Percentiles rank a stretch among this genome's conserved stretches.
phyloP scores from a whole-genome alignment of 176 grass and related monocot species.

The Oryza punctata region DNA sequence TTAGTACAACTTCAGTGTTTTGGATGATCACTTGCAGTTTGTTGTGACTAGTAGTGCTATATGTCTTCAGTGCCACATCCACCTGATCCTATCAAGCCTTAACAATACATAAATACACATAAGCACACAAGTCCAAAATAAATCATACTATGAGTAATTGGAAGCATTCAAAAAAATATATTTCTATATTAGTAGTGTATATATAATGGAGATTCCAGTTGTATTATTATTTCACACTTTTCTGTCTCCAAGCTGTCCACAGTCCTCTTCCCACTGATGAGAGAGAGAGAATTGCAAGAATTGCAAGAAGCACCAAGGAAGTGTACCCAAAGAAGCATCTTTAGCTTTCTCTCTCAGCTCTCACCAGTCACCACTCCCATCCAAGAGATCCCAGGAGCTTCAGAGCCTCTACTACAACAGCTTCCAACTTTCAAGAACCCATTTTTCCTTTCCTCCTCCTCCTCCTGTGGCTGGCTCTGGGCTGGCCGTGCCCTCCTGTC shows the following conservation, averaged over 20 bases:
- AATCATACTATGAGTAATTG: neutral
- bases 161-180: neutral
- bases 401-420: neutral
- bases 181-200: neutral
- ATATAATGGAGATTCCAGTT: constrained; percentile 40
- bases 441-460: neutral
- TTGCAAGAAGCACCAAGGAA: constrained; percentile 30
- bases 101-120: neutral
- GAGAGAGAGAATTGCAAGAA: neutral
- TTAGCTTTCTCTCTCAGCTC: neutral
- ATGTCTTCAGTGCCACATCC: neutral
- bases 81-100: constrained; percentile 6
- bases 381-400: neutral
- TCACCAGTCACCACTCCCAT: neutral
- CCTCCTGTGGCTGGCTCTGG: neutral
- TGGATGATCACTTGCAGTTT: neutral
- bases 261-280: neutral
- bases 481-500: constrained; percentile 32
- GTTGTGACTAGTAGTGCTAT: neutral
- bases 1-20: neutral
- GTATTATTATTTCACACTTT: neutral
- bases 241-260: constrained; percentile 53
- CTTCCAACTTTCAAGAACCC: constrained; percentile 24
- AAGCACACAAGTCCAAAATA: constrained; percentile 3
- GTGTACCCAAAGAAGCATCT: neutral